Evolutionary conservation across 2,329 filamentous ascomycete genomes (phyloP), one percentile per base, ranked within the genome.

Genomic region (Penicillium sp.): DNA sequence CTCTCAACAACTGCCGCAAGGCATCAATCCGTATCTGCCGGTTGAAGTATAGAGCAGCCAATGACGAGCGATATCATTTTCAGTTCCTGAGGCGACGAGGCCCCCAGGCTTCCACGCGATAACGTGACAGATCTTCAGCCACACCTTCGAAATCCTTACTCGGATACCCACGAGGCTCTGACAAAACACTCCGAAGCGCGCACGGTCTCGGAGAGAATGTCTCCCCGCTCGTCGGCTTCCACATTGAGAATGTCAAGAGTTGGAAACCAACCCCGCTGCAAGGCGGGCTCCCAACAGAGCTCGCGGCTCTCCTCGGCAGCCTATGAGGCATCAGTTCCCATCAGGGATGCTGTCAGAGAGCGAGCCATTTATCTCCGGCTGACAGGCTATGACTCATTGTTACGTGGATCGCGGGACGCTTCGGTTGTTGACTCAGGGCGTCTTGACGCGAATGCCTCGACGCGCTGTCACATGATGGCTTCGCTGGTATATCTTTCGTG

Each of bases 11-110:
- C 34, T 14, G 34, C n/a, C 14, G 34, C n/a, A 13, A 44, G 27
- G 14, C 42, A 44, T n/a, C n/a, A 7, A 48, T 24, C n/a, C 22
- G 42, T 8, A 39, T 14, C 3, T 36, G 21, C 13, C 6, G 29
- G 13, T 21, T 4, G 51, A 50, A 50, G 51, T 49, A 54, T 45
- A 54, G 8, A n/a, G 41, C 46, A 39, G 45, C 51, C 51, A 54
- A 54, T 54, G 34, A 54, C 11, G 31, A 27, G 11, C 16, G 14
- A 44, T 31, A 45, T 18, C 18, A 22, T n/a, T 16, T 13, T 31
- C 24, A 22, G 29, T 41, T 50, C 51, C 51, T 54, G 11, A 56
- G 40, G 48, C 50, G 22, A 42, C 18, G 32, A 47, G 38, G 52
- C 44, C 29, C 42, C 18, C 32, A 44, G 38, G 42, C 44, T 31